Percentiles rank a stretch among this genome's conserved stretches.
phyloP scores from a whole-genome alignment of 208 protist species.

The Ichthyophonus hoferi region DNA sequence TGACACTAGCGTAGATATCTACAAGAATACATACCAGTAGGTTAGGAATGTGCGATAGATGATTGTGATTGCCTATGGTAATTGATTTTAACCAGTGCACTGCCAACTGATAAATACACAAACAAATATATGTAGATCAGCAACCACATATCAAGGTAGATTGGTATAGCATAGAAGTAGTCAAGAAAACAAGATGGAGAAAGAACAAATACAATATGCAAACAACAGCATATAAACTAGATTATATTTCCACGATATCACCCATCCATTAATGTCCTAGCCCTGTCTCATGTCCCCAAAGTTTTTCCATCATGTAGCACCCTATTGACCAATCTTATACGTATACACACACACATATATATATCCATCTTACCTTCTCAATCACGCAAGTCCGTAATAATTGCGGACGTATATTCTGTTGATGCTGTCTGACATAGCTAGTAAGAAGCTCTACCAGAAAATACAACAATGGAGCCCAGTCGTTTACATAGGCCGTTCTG shows the following conservation, averaged over 20 bases:
- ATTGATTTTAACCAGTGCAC: too few species aligned
- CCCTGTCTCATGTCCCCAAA: not conserved
- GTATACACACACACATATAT: not conserved
- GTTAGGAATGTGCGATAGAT: not conserved
- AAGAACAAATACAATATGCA: too few species aligned
- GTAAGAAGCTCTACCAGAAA: slow-evolving; percentile 15
- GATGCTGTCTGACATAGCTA: not conserved
- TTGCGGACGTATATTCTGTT: not conserved
- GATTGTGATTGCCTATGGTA: too few species aligned
- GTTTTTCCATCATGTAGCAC: not conserved
- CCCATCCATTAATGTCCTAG: too few species aligned
- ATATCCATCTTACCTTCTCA: too few species aligned
- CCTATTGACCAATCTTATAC: not conserved
- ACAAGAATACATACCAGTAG: not conserved
- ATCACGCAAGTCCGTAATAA: slow-evolving; percentile 28
- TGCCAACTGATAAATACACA: too few species aligned
- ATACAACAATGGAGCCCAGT: not conserved
- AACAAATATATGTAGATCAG: too few species aligned
- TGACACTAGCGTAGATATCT: not conserved
- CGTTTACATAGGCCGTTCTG: not conserved
- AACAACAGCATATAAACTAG: too few species aligned
- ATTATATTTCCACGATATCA: too few species aligned
- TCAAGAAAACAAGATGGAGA: too few species aligned
- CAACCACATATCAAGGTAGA: too few species aligned
- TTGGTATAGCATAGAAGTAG: too few species aligned